Base-by-base conservation (phyloP, 1,139 yeast species). In the Debaryomycetaceae sp. region DNA sequence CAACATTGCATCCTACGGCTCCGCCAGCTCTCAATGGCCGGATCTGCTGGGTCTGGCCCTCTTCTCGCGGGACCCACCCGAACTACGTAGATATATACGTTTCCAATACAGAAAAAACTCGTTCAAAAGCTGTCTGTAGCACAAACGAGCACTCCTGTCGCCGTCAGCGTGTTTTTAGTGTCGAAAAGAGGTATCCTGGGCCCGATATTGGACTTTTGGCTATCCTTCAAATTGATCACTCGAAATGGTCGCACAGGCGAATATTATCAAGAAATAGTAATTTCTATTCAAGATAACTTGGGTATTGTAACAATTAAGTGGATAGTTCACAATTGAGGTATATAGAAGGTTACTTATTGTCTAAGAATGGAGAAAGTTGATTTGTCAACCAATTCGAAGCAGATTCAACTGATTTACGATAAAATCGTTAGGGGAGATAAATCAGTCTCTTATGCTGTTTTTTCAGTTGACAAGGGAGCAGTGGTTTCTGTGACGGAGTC, bases 401-500 rank as follows among this genome's bases (percentile, higher is more conserved):
- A 74, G 50, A 83, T 84, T 56, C 86, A 83, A 56, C 77, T 72
- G 42, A 72, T 82, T 43, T 85, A 84, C 64, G 78, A 80, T 52
- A 75, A 75, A 49, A 81, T 85, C 36, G 88, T 84, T 36, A 72
- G 78, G 50, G 88, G 87, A 20, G 79, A 78, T 42, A 73, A 75
- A 31, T 72, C 71, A 38, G 67, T 75, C 43, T 69, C 80, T 17
- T 86, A 84, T 72, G 83, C 80, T 29, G 80, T 86, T 34, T 81
- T 80, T 58, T 78, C 87, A 0, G 87, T 87, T 4, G 76, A 78
- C 55, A 73, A 75, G 41, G 69, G 69, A 47, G 76, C 83, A 39
- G 77, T 83, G 7, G 78, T 84, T 53, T 71, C 68, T 33, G 87
- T 87, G 24, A 69, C 77, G 5, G 78, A 72, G 38, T 68, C 80